Evolutionary conservation across 129 eudicot genomes (phyloP).

Genomic region (Ambrosia trifida): DNA sequence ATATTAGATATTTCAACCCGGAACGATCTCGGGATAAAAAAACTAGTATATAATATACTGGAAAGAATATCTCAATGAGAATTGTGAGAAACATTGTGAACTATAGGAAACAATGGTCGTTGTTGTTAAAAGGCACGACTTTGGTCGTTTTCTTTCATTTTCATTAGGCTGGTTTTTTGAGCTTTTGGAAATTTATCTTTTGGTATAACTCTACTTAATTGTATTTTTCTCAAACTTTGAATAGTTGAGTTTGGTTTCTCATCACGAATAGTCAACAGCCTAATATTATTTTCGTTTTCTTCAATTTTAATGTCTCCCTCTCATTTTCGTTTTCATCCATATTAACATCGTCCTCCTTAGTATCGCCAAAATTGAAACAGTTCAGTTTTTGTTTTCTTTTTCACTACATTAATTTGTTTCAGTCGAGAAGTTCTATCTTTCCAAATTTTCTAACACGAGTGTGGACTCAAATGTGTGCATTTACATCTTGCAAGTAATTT

Average conservation of each 20-base stretch:
- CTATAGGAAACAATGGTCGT: not conserved
- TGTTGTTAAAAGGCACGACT: not conserved
- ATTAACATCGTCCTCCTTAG: not conserved
- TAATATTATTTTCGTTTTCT: not conserved
- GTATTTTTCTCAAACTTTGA: not conserved
- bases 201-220: not conserved
- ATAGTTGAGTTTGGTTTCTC: not conserved
- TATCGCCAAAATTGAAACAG: not conserved
- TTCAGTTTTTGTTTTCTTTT: not conserved
- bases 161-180: not conserved
- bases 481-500: no score
- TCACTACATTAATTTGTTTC: not conserved
- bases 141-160: not conserved
- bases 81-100: not conserved
- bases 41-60: no score
- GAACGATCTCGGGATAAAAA: no score
- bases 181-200: no score
- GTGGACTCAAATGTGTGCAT: no score
- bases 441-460: no score
- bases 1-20: no score
- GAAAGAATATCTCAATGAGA: not conserved
- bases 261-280: not conserved
- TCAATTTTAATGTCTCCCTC: not conserved
- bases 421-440: no score
- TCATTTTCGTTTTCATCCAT: not conserved